Evolutionary conservation across 2,329 filamentous ascomycete genomes (phyloP), one percentile per base, ranked within the genome.

Genomic region (Botrytis cinerea): DNA sequence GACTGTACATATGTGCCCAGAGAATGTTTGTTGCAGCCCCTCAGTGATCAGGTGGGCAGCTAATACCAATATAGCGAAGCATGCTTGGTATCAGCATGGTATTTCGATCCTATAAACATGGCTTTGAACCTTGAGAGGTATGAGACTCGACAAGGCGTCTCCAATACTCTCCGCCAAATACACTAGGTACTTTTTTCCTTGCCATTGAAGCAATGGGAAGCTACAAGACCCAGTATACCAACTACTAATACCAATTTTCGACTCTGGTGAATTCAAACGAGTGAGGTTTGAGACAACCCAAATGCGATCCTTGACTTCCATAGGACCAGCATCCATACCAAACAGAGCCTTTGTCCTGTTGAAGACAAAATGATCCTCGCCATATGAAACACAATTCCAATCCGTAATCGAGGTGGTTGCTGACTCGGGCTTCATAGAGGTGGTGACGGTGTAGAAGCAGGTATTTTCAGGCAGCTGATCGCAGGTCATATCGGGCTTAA

Each of bases 371-470:
- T 61, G 59, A 38, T 61, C 59, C 12, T 35, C 35, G 10, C 35
- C 59, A 61, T 61, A 61, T 4, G 59, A 61, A 40, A 61, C 22
- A n/a, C 35, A 61, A 61, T 61, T 40, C 59, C 35, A 61, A 38
- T 61, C 59, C 12, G 59, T 61, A 35, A 61, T 61, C 14, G 59
- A 25, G 59, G 59, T 61, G 59, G 59, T 61, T 40, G 35, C 59
- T n/a, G 59, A 61, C 59, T 61, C 22, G 59, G 59, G 59, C 22
- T 61, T 25, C 35, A 35, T 40, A 16, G n/a, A 25, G 35, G 35
- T 40, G 35, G 22, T 35, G 35, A 61, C 35, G 22, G 35, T n/a
- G 35, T 61, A 61, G 22, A 61, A 61, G 22, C 59, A 61, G 2
- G 59, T 61, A 40, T 61, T 40, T 1, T 40, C 59, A 16, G 22